Evolutionary conservation across 768 basidiomycete genomes (phyloP).

Genomic region (Leccinum subtestaceum): DNA sequence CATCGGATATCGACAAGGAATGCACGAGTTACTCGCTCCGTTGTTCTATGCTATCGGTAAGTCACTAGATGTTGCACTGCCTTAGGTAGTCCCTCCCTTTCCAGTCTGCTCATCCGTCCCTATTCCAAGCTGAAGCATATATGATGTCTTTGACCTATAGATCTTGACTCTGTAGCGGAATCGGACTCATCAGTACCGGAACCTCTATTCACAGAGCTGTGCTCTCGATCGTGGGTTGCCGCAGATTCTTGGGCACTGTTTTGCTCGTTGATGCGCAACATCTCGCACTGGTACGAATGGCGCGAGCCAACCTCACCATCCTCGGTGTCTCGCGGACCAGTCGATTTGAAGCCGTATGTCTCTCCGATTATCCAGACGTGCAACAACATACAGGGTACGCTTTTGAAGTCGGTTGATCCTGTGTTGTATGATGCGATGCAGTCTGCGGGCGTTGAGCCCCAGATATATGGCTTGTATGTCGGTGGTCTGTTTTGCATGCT

Average conservation of each 20-base stretch:
- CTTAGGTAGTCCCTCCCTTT: constrained; percentile 10
- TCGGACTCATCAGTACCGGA: constrained; percentile 31
- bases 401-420: constrained; percentile 79
- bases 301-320: constrained; percentile 39
- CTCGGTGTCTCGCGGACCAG: constrained; percentile 36
- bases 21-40: constrained; percentile 95
- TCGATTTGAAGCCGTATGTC: constrained; percentile 61
- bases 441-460: constrained; percentile 84
- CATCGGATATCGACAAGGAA: constrained; percentile 95
- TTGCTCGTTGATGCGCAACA: constrained; percentile 69
- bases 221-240: constrained; percentile 65
- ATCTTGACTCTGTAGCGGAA: constrained; percentile 70
- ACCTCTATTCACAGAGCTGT: constrained; percentile 52
- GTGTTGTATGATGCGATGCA: constrained; percentile 73
- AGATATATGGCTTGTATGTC: constrained; percentile 92
- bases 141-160: constrained; percentile 38
- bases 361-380: constrained; percentile 86
- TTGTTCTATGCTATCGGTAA: constrained; percentile 62
- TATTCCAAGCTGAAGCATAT: constrained; percentile 27
- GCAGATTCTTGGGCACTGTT: constrained; percentile 91
- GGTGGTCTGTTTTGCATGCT: constrained; percentile 6
- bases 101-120: constrained; percentile 13
- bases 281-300: constrained; percentile 81
- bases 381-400: constrained; percentile 69
- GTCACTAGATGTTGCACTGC: constrained; percentile 6